Percentiles rank a stretch among this genome's conserved stretches.
phyloP scores from a whole-genome alignment of 192 early-diverging fungal genomes.

The Rhizophlyctis rosea region DNA sequence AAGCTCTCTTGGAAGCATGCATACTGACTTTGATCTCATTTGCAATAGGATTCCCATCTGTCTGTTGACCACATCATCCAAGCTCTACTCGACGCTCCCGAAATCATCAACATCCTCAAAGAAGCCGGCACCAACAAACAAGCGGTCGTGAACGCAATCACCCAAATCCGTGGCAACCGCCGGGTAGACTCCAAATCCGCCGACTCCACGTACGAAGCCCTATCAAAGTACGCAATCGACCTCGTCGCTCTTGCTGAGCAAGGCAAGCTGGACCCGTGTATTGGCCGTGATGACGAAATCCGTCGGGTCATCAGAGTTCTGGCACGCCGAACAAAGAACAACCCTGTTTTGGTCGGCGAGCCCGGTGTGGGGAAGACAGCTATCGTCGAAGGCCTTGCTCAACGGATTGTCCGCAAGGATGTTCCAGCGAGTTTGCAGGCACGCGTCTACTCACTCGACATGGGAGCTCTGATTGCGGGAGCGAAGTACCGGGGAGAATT shows the following conservation, averaged over 20 bases:
- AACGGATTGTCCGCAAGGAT: slow-evolving; percentile 89
- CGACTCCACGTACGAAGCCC: slow-evolving; percentile 86
- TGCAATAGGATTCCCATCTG: slow-evolving; percentile 69
- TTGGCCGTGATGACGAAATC: slow-evolving; percentile 96
- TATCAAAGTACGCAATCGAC: slow-evolving; percentile 93
- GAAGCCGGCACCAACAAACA: slow-evolving; percentile 69
- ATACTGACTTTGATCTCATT: slow-evolving; percentile 24
- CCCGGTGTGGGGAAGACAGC: slow-evolving; percentile 76
- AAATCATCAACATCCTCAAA: slow-evolving; percentile 56
- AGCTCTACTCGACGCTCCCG: slow-evolving; percentile 72
- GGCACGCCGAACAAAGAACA: slow-evolving; percentile 85
- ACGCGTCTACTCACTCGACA: slow-evolving; percentile 87
- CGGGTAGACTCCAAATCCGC: slow-evolving; percentile 83
- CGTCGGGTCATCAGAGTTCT: slow-evolving; percentile 92
- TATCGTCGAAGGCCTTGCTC: slow-evolving; percentile 90
- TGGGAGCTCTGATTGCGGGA: slow-evolving; percentile 90
- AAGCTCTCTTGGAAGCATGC: too few relatives aligned
- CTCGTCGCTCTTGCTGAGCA: slow-evolving; percentile 74
- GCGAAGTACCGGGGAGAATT: slow-evolving; percentile 98
- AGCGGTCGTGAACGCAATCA: slow-evolving; percentile 71
- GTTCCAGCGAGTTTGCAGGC: slow-evolving; percentile 83
- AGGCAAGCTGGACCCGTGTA: slow-evolving; percentile 95
- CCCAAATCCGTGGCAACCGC: slow-evolving; percentile 72
- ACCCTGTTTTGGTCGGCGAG: slow-evolving; percentile 84
- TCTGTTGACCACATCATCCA: slow-evolving; percentile 87